Evolutionary conservation across 129 eudicot species (phyloP).

Genomic region (Artemisia argyi): DNA sequence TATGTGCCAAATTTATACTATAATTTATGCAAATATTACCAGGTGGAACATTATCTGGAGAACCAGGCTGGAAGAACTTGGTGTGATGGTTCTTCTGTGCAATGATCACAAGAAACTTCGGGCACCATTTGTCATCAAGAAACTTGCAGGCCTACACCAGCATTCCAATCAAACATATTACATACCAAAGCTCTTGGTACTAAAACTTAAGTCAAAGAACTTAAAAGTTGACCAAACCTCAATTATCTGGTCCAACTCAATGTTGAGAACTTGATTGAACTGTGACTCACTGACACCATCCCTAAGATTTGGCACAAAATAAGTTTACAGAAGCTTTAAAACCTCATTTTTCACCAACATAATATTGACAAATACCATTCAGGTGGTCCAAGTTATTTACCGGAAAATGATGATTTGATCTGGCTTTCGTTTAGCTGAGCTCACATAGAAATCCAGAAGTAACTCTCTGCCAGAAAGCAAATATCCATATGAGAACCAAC

Average conservation of each 20-base stretch:
- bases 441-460: slow-evolving; percentile 62
- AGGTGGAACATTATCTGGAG: slow-evolving; percentile 86
- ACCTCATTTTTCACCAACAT: not conserved
- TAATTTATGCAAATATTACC: slow-evolving; percentile 34
- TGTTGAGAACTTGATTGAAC: slow-evolving; percentile 74
- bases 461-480: slow-evolving; percentile 48
- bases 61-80: slow-evolving; percentile 60
- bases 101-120: slow-evolving; percentile 66
- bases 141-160: slow-evolving; percentile 59
- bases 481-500: not conserved
- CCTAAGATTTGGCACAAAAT: slow-evolving; percentile 25
- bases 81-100: slow-evolving; percentile 94
- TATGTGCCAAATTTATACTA: not conserved
- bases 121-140: slow-evolving; percentile 66
- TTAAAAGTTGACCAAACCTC: slow-evolving; percentile 50
- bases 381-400: slow-evolving; percentile 19
- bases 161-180: not conserved
- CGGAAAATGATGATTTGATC: slow-evolving; percentile 88
- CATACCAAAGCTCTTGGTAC: not conserved
- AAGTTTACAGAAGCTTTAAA: not conserved
- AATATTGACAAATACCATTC: not conserved
- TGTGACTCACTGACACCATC: slow-evolving; percentile 91
- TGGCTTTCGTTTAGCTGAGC: slow-evolving; percentile 73
- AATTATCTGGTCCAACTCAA: slow-evolving; percentile 78
- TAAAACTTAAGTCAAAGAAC: not conserved